Evolutionary conservation across 129 eudicot species (phyloP).

Genomic region (Deinandra increscens): DNA sequence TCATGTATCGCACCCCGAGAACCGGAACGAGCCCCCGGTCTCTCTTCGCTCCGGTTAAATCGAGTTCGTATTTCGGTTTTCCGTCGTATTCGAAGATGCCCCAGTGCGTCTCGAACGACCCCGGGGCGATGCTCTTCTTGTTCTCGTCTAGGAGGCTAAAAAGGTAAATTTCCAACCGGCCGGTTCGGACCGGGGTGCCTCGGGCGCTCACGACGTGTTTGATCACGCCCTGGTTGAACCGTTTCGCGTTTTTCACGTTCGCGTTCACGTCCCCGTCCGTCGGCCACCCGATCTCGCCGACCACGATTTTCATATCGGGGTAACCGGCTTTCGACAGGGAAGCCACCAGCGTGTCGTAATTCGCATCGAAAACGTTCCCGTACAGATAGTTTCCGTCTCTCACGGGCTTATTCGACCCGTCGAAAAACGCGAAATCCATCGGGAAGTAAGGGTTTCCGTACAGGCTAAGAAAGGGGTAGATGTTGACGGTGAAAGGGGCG

Average conservation of each 20-base stretch:
- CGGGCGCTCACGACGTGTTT: slow-evolving; percentile 51
- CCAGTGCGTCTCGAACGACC: slow-evolving; percentile 92
- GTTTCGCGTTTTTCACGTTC: slow-evolving; percentile 51
- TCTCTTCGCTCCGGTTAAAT: slow-evolving; percentile 38
- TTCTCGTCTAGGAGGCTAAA: slow-evolving; percentile 80
- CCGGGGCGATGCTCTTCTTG: slow-evolving; percentile 77
- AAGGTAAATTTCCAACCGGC: slow-evolving; percentile 55
- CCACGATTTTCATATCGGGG: slow-evolving; percentile 68
- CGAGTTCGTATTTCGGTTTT: slow-evolving; percentile 74
- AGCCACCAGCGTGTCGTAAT: slow-evolving; percentile 75
- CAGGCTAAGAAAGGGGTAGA: slow-evolving; percentile 83
- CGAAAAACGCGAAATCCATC: slow-evolving; percentile 71
- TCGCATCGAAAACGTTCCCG: slow-evolving; percentile 86
- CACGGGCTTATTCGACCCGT: slow-evolving; percentile 54
- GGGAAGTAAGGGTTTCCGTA: slow-evolving; percentile 68
- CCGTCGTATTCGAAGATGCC: slow-evolving; percentile 92
- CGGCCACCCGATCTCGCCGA: slow-evolving; percentile 98
- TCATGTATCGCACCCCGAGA: slow-evolving; percentile 58
- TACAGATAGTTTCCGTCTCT: slow-evolving; percentile 53
- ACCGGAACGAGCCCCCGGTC: slow-evolving; percentile 53
- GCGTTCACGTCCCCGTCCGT: slow-evolving; percentile 77
- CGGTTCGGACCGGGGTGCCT: slow-evolving; percentile 76
- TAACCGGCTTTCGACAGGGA: slow-evolving; percentile 70
- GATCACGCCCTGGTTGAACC: slow-evolving; percentile 68
- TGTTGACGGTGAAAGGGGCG: slow-evolving; percentile 87